Base-by-base conservation (phyloP, 2,329 filamentous ascomycete genomes). In the Exophiala sp. region DNA sequence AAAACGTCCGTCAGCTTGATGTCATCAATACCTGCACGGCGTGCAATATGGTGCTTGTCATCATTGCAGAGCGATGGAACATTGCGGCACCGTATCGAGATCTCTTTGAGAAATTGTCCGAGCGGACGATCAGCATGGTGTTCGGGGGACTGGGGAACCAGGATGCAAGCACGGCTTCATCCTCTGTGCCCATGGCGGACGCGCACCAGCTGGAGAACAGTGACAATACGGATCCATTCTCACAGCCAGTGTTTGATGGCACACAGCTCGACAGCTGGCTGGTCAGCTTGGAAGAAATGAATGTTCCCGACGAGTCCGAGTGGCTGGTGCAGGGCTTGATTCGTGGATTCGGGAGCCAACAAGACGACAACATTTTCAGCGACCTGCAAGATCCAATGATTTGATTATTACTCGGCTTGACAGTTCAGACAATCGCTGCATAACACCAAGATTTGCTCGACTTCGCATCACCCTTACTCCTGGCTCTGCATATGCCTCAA, bases 41-140 rank as follows among this genome's bases (percentile, higher is more conserved):
- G n/a, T 24, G 13, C 13, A 43, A 30, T 10, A 23, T 54, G 4
- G 51, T 48, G 16, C 30, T 54, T 10, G 47, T 42, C 27, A 47
- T 54, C 19, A 54, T 54, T 39, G 35, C 51, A 9, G 51, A 54
- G 24, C 51, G 51, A 13, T 54, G 51, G 51, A 32, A 30, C 2
- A 35, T 42, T 2, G 51, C 30, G 2, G 45, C 32, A 18, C 7
- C 51, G 13, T 54, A 54, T 19, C 51, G 51, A 10, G 51, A 54
- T 43, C 27, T 43, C 11, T 54, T 54, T 19, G 45, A 54, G 10
- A 46, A 46, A 43, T 43, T 54, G 14, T 27, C 43, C 19, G 40
- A 16, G 19, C 37, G 43, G 2, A 52, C 48, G 6, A 24, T 34
- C 27, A 41, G 43, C 10, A 52, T 52, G 48, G 16, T 52, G 14